Base-by-base conservation (phyloP, 2,329 filamentous ascomycete genomes). In the Helotiales sp. region DNA sequence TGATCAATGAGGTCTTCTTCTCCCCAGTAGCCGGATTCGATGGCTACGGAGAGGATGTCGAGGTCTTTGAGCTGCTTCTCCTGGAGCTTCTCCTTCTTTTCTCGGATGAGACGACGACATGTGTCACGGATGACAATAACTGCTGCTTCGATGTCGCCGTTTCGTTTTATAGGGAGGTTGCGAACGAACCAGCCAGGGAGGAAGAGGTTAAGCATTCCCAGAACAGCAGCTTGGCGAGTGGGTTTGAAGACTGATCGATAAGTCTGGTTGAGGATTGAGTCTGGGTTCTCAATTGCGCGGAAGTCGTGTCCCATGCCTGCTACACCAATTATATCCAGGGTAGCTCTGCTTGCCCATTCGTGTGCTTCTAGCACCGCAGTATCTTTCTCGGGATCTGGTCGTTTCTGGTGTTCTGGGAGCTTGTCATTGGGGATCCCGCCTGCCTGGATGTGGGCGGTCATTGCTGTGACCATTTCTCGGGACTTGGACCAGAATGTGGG, bases 1-100 rank as follows among this genome's bases (percentile, higher is more conserved):
- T 96, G 91, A 71, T 95, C 89, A 33, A 91, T 83, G n/a, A 96
- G 82, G 59, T 91, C 85, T 49, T 91, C 88, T 61, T 95, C 90
- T 12, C 76, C 82, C 73, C 96, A 95, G 5, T 79, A 84, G 47
- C 89, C 89, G 36, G 86, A 91, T 69, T 87, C 82, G 48, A 96
- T 77, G 15, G 91, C 91, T 0, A 93, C 88, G 1, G 88, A 91
- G 31, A 96, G 77, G 57, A 96, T 95, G 71, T 96, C 91, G 7
- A 83, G 72, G 46, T 86, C 85, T 1, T 74, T 74, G 24, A 74
- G 72, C 58, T 81, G 76, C 58, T 80, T 78, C 59, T 76, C 74
- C 33, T 76, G 73, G 22, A 87, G 68, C 47, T 79, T 78, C 5
- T 74, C 77, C 67, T 87, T 86, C 77, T 96, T 96, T 60, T 86